These are phyloP conservation scores for Pyrenula massariospora DNA, from an alignment of 495 filamentous ascomycete genomes.

Conservation along the genomic window DNA sequence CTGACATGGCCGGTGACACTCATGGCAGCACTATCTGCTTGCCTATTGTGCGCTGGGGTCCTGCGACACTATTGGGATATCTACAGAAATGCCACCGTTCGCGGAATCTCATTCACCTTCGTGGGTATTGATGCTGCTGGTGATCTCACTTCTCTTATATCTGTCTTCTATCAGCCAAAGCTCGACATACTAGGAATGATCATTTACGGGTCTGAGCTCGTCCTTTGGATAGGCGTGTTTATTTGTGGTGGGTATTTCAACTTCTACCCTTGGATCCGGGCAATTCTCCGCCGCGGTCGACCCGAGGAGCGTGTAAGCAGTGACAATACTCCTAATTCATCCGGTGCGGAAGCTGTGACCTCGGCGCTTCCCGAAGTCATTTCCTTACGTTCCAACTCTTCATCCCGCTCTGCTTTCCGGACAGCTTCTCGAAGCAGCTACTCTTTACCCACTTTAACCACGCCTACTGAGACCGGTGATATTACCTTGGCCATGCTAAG, in stretches of 20 bases:
- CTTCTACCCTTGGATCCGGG: conserved; percentile 37
- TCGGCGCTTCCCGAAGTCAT: background rate
- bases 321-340: background rate
- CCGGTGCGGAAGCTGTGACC: background rate
- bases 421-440: background rate
- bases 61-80: conserved; percentile 48
- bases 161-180: conserved; percentile 43
- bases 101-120: conserved; percentile 56
- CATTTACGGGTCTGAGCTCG: conserved; percentile 49
- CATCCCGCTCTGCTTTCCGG: background rate
- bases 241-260: conserved; percentile 47
- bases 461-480: too few species aligned
- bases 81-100: conserved; percentile 43
- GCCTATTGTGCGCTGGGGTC: conserved; percentile 42
- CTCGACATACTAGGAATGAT: conserved; percentile 46
- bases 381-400: background rate
- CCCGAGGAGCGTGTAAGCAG: conserved; percentile 1
- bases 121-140: conserved; percentile 53
- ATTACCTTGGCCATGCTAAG: too few species aligned
- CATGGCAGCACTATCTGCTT: conserved; percentile 49
- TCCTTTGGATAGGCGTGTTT: conserved; percentile 52
- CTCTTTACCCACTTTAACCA: too few species aligned
- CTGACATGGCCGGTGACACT: conserved; percentile 41
- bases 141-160: conserved; percentile 49
- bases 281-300: background rate